Base-by-base conservation (phyloP, 2,329 filamentous ascomycete genomes). In the Pseudogymnoascus sp. region DNA sequence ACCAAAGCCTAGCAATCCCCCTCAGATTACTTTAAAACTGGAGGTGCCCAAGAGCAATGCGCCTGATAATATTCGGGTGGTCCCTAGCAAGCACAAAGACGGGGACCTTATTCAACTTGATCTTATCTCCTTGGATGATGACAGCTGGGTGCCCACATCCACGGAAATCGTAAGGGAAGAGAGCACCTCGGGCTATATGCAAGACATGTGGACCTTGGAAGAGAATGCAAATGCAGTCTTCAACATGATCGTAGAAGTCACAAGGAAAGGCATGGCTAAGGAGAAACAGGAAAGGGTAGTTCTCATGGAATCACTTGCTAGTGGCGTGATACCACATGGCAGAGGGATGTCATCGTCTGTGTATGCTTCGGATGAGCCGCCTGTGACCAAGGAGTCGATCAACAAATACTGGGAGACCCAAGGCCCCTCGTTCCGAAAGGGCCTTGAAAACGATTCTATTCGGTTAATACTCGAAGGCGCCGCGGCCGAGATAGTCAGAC, bases 201-300 rank as follows among this genome's bases (percentile, higher is more conserved):
- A 52, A 52, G 45, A 52, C 5, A 52, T 52, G 45, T 52, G 45
- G 45, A 30, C 45, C n/a, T 6, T 52, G n/a, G 45, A 52, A 30
- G 45, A 52, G 5, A 30, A 30, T 8, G 45, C 45, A 52, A 33
- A 30, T 18, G 45, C 45, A 4, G 26, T 52, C 26, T 52, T 52
- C 45, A 33, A 52, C 26, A 33, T 19, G 10, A 52, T 52, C 4
- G 45, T 52, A 8, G 45, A 52, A 19, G 26, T 12, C 15, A 52
- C 45, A 30, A 52, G n/a, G 26, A 52, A 52, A 52, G 45, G 45
- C 18, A 52, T 52, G 26, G 45, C 45, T 2, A 52, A 52, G 15
- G 26, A 41, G 19, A 41, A 41, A 13, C 38, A 23, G 12, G 19
- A 30, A 26, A 52, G 45, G 45, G 26, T 6, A 30, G 7, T 12